A percentile compares a stretch with the other conserved stretches of the same genome.
These are phyloP conservation scores for Stentor roeselii DNA, from an alignment of 73 alveolate species.

Conservation along the genomic window DNA sequence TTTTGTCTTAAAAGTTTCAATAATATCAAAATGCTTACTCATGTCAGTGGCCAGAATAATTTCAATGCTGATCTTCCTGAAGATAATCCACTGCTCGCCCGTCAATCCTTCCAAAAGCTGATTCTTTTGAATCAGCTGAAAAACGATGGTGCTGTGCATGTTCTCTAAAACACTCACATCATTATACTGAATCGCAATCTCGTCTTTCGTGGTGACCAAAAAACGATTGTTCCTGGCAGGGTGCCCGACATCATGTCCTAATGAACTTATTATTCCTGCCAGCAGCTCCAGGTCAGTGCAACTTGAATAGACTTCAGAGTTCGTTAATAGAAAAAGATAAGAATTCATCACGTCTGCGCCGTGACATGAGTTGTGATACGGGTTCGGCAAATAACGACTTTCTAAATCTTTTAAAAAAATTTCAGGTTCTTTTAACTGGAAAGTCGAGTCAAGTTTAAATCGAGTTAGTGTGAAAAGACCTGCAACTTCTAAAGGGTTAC, in stretches of 20 bases:
- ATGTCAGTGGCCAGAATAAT: constrained; percentile 63
- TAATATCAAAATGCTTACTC: constrained; percentile 47
- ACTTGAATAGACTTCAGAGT: constrained; percentile 29
- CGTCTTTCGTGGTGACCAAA: constrained; percentile 13
- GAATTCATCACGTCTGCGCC: constrained; percentile 77
- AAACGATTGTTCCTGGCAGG: constrained; percentile 31
- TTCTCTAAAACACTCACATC: constrained; percentile 24
- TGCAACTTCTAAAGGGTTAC: neutral
- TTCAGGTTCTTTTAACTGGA: neutral
- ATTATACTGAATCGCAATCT: constrained; percentile 29
- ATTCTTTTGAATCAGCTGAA: neutral
- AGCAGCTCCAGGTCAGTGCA: constrained; percentile 23
- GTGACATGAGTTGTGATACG: constrained; percentile 62
- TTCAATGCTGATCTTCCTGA: constrained; percentile 52
- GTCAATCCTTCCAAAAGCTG: constrained; percentile 35
- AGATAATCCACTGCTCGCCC: constrained; percentile 33
- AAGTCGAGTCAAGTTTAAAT: neutral
- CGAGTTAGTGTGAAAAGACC: neutral
- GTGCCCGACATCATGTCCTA: constrained; percentile 33
- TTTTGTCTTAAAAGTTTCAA: constrained; percentile 37
- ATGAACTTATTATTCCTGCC: constrained; percentile 34
- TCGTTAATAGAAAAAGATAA: constrained; percentile 27
- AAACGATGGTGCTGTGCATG: constrained; percentile 10
- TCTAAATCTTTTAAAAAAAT: neutral
- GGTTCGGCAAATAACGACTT: constrained; percentile 22